Evolutionary conservation across 163 green algal genomes (phyloP), one percentile per base, ranked within the genome.

Genomic region (Prototheca wickerhamii): DNA sequence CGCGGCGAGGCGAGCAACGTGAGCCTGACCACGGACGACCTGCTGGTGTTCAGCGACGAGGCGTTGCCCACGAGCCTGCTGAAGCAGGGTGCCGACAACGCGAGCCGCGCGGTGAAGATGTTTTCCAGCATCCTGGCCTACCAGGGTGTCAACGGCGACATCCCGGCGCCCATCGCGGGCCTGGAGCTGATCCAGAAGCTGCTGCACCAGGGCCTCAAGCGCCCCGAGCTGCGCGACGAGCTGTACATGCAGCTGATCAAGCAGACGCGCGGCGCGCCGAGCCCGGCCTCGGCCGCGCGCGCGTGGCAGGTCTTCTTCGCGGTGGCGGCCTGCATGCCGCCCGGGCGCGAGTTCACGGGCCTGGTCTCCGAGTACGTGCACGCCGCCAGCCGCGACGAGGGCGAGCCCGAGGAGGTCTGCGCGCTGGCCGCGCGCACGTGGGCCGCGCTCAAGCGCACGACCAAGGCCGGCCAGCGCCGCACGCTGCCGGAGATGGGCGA

Each of bases 201-300:
- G 44, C 69, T 96, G 60, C 82, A 96, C 65, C 82, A 94, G 76
- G 87, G 65, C n/a, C 70, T 95, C 20, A 94, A 94, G 70, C 75
- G 85, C 4, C 68, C 82, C 20, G 91, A 96, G 74, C 80, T 97
- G 31, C 82, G 84, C 12, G 90, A 97, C 69, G 92, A 98, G 83
- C 77, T 98, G 35, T 98, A 91, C 79, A 91, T 95, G 83, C 88
- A 96, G 76, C 77, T 96, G 20, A 63, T 94, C 15, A 97, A 96
- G 78, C 90, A 97, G 78, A 95, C 87, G 44, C 81, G 89, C 21
- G 78, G 86, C 65, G 92, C 89, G 68, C 82, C 82, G 21, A 69
- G 64, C 25, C 25, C 58, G 26, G 32, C 53, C 20, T 25, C 70
- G 0, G 10, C 60, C 18, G 79, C 72, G 20, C 72, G 78, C 25